A percentile compares a stretch with the other conserved stretches of the same genome.
These are phyloP conservation scores for Ricinus communis DNA, from an alignment of 345 rosid species.

Conservation along the genomic window DNA sequence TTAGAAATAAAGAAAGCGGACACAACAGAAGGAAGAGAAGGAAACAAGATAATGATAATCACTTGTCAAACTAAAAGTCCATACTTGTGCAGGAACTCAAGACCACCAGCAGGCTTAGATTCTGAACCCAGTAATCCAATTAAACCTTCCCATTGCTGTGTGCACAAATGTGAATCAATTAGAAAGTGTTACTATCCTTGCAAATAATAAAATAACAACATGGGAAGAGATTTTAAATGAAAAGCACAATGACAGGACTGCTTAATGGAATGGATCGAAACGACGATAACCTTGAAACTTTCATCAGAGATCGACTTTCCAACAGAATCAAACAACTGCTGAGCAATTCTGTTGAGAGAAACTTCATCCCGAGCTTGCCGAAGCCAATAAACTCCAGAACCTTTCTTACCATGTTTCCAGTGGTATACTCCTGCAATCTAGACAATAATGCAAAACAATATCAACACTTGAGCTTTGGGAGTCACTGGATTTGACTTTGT, in stretches of 20 bases:
- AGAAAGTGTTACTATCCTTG: not conserved
- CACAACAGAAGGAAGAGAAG: not conserved
- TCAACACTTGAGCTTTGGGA: not conserved
- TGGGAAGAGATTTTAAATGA: not conserved
- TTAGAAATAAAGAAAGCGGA: not conserved
- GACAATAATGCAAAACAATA: constrained; percentile 11
- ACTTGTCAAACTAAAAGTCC: constrained; percentile 8
- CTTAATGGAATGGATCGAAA: constrained; percentile 5
- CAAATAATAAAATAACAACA: not conserved
- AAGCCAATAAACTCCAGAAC: constrained; percentile 87
- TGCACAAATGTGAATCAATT: constrained; percentile 4
- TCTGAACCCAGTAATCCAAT: constrained; percentile 83
- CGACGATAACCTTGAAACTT: constrained; percentile 66
- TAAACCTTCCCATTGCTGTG: constrained; percentile 97
- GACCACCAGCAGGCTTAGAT: constrained; percentile 76
- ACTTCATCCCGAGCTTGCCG: constrained; percentile 81
- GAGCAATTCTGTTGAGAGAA: constrained; percentile 75
- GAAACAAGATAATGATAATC: constrained; percentile 5
- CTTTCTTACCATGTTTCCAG: constrained; percentile 97
- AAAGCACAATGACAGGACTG: not conserved
- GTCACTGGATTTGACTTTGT: not conserved
- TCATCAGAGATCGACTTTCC: constrained; percentile 92
- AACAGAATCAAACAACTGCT: constrained; percentile 83
- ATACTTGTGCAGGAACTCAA: constrained; percentile 91
- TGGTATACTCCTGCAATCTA: constrained; percentile 88